Base-by-base conservation (phyloP, 306 rosid species). In the Malus sieversii region DNA sequence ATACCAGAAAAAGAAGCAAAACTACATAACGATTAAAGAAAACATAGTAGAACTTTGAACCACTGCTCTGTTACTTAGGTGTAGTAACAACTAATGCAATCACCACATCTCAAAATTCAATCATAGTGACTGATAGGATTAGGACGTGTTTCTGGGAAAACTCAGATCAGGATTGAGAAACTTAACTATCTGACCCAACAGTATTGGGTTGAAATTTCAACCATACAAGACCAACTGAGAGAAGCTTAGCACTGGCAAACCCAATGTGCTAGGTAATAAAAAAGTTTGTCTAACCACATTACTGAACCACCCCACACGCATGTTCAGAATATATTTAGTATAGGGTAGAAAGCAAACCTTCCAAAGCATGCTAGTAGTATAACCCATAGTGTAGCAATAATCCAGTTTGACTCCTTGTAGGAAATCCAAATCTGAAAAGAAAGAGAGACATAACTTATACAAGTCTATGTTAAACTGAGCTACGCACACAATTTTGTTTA, bases 361-460 rank as follows among this genome's bases (percentile, higher is more conserved):
- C 98, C 98, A 53, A 93, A 58, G 76, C 90, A 87, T 52, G 76
- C 78, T 77, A 93, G 88, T 5, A 93, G 75, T 76, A 84, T 20
- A 61, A 87, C 87, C 98, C 97, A 93, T 30, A 87, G 38, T 62
- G 82, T 44, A 68, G 93, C 88, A 77, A 75, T 80, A 75, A 84
- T 68, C 91, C 93, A 88, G 78, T 77, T 88, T 57, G 93, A 77
- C 68, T 93, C 98, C 86, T 91, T 93, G 84, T 93, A 89, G 51
- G 61, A 62, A 80, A 93, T 69, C 98, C 98, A 93, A 35, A 83
- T 75, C 98, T 93, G 85, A 70, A 40, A 78, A 71, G 78, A 40
- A 78, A 71, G 78, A 77, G 33, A 46, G 55, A 78, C 42, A 78
- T 32, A 70, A 74, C 62, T 23, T 71, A 40, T 72, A 74, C 57